These are phyloP conservation scores for Penicillium lividum DNA, from an alignment of 495 filamentous ascomycete species.

Conservation along the genomic window DNA sequence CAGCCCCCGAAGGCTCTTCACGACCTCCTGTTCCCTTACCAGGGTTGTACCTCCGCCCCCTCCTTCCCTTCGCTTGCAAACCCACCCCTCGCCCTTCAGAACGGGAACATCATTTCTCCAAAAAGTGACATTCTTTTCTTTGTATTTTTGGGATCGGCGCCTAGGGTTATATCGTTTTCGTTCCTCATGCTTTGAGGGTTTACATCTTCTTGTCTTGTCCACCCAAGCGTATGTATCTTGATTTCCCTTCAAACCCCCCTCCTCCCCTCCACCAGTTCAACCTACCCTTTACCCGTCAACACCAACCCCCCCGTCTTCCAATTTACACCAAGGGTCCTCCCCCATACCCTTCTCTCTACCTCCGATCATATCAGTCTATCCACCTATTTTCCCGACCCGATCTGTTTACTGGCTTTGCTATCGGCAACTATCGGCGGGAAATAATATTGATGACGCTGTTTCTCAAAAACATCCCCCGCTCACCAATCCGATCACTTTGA, in stretches of 20 bases:
- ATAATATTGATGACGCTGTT: conserved; percentile 3
- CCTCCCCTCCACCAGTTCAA: conserved; percentile 21
- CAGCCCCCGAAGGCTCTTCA: conserved; percentile 4
- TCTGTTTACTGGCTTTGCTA: not conserved
- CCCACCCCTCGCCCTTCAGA: conserved; percentile 27
- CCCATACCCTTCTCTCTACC: not conserved
- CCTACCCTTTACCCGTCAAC: conserved; percentile 13
- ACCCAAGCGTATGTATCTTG: conserved; percentile 41
- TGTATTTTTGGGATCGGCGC: conserved; percentile 27
- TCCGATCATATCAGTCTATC: not conserved
- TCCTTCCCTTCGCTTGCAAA: conserved; percentile 32
- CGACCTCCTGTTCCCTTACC: conserved; percentile 17
- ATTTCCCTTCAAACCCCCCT: conserved; percentile 18
- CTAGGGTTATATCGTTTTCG: conserved; percentile 26
- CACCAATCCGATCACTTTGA: not conserved
- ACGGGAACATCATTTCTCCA: conserved; percentile 20
- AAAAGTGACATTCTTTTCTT: conserved; percentile 27
- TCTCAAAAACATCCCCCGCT: not conserved
- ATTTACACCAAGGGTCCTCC: not conserved
- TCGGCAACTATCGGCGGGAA: not conserved
- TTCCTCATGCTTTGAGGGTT: conserved; percentile 45
- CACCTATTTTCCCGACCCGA: conserved; percentile 2
- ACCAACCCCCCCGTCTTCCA: conserved; percentile 1
- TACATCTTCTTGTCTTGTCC: conserved; percentile 38
- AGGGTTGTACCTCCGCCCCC: conserved; percentile 32